Conservation (phyloP, 306 rosid genomes). For the Argentina anserina region DNA sequence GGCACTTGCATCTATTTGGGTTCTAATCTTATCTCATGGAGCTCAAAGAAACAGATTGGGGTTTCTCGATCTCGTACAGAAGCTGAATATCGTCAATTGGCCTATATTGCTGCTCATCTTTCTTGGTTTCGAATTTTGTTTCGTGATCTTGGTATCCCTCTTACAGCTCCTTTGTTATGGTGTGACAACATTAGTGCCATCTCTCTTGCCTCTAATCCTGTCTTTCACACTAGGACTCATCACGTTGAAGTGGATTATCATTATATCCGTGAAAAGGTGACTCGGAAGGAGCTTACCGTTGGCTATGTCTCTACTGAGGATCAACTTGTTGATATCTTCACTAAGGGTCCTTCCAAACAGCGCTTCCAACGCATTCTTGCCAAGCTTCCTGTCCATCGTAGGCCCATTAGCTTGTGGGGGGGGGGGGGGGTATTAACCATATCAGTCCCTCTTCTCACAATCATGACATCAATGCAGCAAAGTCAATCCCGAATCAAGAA, state of each 20-base stretch:
- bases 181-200: neutral
- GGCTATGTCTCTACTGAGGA: neutral
- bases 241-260: neutral
- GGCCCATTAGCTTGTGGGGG: too few relatives aligned
- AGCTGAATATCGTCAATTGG: neutral
- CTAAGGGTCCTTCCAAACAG: neutral
- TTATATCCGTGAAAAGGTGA: neutral
- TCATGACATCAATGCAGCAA: too few relatives aligned
- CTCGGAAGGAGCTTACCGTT: neutral
- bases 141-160: neutral
- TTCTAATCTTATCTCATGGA: neutral
- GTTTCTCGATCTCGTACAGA: neutral
- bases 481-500: too few relatives aligned
- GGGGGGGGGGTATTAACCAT: too few relatives aligned
- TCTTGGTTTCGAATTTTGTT: neutral
- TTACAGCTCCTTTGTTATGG: neutral
- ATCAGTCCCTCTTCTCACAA: too few relatives aligned
- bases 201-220: neutral
- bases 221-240: neutral
- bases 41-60: constrained; percentile 2
- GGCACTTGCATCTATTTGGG: neutral
- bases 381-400: too few relatives aligned
- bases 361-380: too few relatives aligned
- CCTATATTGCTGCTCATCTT: neutral
- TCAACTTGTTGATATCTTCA: neutral